Evolutionary conservation across 75 land plant species (phyloP).

Genomic region (Pinus taeda): DNA sequence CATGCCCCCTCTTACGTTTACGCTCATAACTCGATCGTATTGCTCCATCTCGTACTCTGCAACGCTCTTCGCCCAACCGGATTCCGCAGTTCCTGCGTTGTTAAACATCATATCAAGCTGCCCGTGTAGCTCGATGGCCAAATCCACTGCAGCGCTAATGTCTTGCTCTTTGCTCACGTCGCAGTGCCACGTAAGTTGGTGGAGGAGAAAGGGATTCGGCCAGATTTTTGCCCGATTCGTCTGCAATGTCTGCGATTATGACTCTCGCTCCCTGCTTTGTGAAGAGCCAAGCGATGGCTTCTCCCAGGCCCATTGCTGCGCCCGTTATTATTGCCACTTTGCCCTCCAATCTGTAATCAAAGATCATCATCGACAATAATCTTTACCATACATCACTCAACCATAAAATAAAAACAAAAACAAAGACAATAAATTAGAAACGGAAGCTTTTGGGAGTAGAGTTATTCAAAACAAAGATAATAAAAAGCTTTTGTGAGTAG

Average conservation of each 20-base stretch:
- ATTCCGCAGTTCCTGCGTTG: slow-evolving; percentile 37
- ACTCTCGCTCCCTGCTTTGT: slow-evolving; percentile 21
- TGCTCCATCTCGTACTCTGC: slow-evolving; percentile 11
- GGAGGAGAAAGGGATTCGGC: slow-evolving; percentile 8
- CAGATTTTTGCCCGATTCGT: no score
- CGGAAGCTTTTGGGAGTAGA: no score
- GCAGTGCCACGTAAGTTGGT: slow-evolving; percentile 29
- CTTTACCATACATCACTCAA: no score
- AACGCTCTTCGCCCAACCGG: background rate
- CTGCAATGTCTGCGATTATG: slow-evolving; percentile 22
- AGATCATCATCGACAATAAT: no score
- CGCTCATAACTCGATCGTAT: slow-evolving; percentile 18
- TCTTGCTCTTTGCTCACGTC: slow-evolving; percentile 38
- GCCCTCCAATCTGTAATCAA: slow-evolving; percentile 15
- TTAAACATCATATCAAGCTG: slow-evolving; percentile 44
- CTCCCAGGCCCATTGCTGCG: slow-evolving; percentile 36
- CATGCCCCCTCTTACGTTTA: slow-evolving; percentile 21
- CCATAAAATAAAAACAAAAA: no score
- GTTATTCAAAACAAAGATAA: no score
- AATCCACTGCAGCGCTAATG: slow-evolving; percentile 23
- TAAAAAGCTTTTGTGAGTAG: no score
- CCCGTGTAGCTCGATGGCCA: slow-evolving; percentile 15
- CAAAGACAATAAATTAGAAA: no score
- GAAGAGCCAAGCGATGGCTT: slow-evolving; percentile 11
- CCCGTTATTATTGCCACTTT: slow-evolving; percentile 39